Evolutionary conservation across 352 stramenopile species (phyloP).

Genomic region (Phytophthora tubulina): DNA sequence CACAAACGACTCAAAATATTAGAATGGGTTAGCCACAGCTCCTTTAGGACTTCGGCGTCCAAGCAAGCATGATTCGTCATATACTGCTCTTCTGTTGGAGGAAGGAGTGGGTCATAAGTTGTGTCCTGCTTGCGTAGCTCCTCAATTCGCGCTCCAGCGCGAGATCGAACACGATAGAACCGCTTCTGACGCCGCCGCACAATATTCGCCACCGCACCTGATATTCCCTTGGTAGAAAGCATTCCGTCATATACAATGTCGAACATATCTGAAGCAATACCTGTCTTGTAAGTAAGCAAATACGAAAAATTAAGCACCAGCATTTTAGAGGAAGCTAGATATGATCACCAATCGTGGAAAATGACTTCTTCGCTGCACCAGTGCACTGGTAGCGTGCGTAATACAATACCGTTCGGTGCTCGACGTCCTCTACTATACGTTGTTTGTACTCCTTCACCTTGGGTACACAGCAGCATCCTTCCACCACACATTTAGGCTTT

Average conservation of each 20-base stretch:
- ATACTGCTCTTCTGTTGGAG: background rate
- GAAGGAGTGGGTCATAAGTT: background rate
- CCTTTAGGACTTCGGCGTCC: constrained; percentile 6
- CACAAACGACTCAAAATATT: constrained; percentile 8
- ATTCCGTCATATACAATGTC: constrained; percentile 17
- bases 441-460: constrained; percentile 11
- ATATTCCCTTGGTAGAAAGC: constrained; percentile 3
- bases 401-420: constrained; percentile 16
- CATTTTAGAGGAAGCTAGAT: background rate
- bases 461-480: background rate
- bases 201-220: constrained; percentile 4
- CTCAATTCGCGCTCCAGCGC: background rate
- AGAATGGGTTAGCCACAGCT: constrained; percentile 9
- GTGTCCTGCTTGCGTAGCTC: background rate
- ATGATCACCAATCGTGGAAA: background rate
- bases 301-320: constrained; percentile 12
- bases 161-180: constrained; percentile 1
- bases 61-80: constrained; percentile 4
- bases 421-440: constrained; percentile 2
- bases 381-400: constrained; percentile 9
- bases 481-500: background rate
- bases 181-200: constrained; percentile 9
- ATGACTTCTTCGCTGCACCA: background rate
- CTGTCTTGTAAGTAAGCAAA: constrained; percentile 14
- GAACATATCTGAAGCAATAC: constrained; percentile 13